A percentile compares a stretch with the other conserved stretches of the same genome.
Evolutionary conservation across 805 yeast genomes (phyloP).

Genomic region (Kuraishia hungarica): DNA sequence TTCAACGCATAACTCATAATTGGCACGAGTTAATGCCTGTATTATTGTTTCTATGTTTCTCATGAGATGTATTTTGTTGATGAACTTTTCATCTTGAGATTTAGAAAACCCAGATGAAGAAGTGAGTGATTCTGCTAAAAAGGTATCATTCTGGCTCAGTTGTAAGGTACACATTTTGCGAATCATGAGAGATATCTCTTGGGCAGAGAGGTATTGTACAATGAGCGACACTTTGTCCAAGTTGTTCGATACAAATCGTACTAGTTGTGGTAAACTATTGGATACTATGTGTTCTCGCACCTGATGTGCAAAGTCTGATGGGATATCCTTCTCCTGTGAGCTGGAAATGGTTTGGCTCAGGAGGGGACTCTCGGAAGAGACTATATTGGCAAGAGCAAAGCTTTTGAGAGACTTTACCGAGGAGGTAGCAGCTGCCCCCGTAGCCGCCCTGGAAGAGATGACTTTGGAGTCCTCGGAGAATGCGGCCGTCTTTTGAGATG

Average conservation of each 20-base stretch:
- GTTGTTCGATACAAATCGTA: background rate
- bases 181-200: background rate
- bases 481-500: background rate
- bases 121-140: background rate
- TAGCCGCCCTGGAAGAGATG: background rate
- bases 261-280: background rate
- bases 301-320: background rate
- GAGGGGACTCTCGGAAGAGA: background rate
- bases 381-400: background rate
- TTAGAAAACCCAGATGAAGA: background rate
- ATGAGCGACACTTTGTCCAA: background rate
- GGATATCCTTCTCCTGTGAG: background rate
- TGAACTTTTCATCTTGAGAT: background rate
- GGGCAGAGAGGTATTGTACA: background rate
- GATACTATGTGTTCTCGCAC: background rate
- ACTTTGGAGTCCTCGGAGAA: background rate
- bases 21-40: background rate
- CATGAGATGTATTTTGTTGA: background rate
- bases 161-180: background rate
- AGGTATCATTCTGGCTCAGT: background rate
- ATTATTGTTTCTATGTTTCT: background rate
- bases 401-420: background rate
- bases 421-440: background rate
- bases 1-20: background rate
- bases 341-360: background rate